Base-by-base conservation (phyloP, 495 filamentous ascomycete genomes). In the Clohesyomyces aquaticus region DNA sequence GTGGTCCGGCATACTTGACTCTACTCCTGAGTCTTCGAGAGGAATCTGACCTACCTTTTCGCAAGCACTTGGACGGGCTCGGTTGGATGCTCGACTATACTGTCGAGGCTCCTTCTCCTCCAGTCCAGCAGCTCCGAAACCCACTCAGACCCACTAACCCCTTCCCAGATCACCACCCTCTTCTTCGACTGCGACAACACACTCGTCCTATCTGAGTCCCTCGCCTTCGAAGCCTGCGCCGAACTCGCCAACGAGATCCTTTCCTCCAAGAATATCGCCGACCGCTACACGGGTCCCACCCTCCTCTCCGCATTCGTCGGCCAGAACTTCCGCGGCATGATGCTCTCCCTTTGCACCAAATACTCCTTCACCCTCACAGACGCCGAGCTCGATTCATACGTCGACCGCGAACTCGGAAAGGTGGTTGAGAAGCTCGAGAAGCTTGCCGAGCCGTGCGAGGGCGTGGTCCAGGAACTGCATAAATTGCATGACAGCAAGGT, bases 141-240 rank as follows among this genome's bases (percentile, higher is more conserved):
- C 14, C 19, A 50, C 19, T n/a, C n/a, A n/a, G n/a, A n/a, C 57
- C 46, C 59, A 25, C 50, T 55, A n/a, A 56, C 45, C 12, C 12
- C 4, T 48, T 10, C 29, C 38, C 76, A 91, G 88, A 87, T 88
- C 76, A 89, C 86, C 35, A 81, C 88, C 72, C 78, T 96, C 77
- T 89, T 96, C 77, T 87, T 96, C 78, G 92, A 96, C 79, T 96
- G 92, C 80, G 92, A 96, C 85, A 96, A 96, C 82, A 96, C 92
- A 53, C 90, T 96, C 71, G 91, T 93, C 78, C 86, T 94, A 70
- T 95, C 91, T 59, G 92, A 96, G 78, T 84, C 84, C 66, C 82
- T 96, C 72, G 92, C 92, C 77, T 96, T 96, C 77, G 91, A 93
- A 78, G 92, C 91, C 60, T 96, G 92, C 78, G 88, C 92, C 70